A percentile compares a stretch with the other conserved stretches of the same genome.
Evolutionary conservation across 257 asterid species (phyloP).

Genomic region (Primulina eburnea): DNA sequence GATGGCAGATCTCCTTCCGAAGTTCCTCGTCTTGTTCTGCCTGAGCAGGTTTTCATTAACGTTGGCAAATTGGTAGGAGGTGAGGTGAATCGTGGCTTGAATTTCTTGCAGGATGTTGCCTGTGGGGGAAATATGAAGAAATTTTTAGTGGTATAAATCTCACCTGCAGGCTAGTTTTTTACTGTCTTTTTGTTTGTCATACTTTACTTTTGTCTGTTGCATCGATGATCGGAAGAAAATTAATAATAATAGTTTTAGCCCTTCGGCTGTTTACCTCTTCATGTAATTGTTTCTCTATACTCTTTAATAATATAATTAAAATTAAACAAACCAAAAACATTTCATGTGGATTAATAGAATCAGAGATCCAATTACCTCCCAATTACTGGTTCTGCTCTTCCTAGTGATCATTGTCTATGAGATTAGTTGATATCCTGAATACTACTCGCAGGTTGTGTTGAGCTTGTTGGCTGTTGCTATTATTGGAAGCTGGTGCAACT

Average conservation of each 20-base stretch:
- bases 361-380: background rate
- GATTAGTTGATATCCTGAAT: background rate
- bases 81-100: constrained; percentile 52
- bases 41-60: constrained; percentile 52
- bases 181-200: background rate
- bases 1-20: constrained; percentile 46
- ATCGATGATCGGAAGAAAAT: no score
- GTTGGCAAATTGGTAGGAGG: constrained; percentile 50
- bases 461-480: constrained; percentile 71
- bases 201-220: background rate
- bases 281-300: no score
- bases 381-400: background rate
- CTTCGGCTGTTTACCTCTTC: background rate
- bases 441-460: constrained; percentile 49
- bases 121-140: constrained; percentile 62
- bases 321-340: no score
- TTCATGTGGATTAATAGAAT: background rate
- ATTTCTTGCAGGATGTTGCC: constrained; percentile 62
- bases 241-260: background rate
- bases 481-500: constrained; percentile 90
- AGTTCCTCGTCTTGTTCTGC: constrained; percentile 53
- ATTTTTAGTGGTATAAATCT: constrained; percentile 46
- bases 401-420: background rate
- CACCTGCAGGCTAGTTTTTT: background rate
- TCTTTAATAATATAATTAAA: no score